These are phyloP conservation scores for Hirschfeldia incana DNA, from an alignment of 345 rosid species.

Conservation along the genomic window DNA sequence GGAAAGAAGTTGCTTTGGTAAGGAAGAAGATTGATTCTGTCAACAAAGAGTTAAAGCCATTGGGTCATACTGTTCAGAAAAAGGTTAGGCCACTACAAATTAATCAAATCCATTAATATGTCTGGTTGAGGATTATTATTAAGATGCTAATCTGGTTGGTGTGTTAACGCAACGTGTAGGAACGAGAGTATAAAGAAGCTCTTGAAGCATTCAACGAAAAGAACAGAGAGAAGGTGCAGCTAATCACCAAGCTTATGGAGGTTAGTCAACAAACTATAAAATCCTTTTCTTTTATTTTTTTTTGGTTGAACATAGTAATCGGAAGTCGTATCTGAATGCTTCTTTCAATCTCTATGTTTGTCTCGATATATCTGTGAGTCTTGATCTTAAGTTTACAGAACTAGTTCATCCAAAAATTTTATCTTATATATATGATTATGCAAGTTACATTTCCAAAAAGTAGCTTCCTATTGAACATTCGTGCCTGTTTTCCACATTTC, in stretches of 20 bases:
- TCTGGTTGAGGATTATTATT: not conserved
- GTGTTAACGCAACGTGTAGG: conserved; percentile 44
- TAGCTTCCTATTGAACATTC: not conserved
- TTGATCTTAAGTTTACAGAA: not conserved
- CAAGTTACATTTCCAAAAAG: not conserved
- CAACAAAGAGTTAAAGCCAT: conserved; percentile 92
- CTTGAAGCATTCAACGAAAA: conserved; percentile 75
- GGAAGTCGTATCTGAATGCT: not conserved
- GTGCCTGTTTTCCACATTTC: conserved; percentile 1
- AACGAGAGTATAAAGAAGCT: conserved; percentile 88
- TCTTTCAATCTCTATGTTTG: not conserved
- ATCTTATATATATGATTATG: not conserved
- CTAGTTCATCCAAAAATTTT: not conserved
- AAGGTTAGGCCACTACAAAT: conserved; percentile 50
- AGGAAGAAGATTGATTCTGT: conserved; percentile 89
- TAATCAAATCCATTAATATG: not conserved
- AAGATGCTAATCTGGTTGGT: conserved; percentile 19
- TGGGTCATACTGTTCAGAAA: conserved; percentile 87
- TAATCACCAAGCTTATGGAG: conserved; percentile 88
- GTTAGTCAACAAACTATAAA: conserved; percentile 39
- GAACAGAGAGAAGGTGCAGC: conserved; percentile 88
- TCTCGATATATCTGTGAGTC: not conserved
- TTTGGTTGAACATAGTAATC: not conserved
- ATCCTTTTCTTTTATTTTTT: not conserved
- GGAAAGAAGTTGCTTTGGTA: conserved; percentile 81